phyloP scores from a whole-genome alignment of 768 basidiomycete genomes.

The Coprinellus micaceus region DNA sequence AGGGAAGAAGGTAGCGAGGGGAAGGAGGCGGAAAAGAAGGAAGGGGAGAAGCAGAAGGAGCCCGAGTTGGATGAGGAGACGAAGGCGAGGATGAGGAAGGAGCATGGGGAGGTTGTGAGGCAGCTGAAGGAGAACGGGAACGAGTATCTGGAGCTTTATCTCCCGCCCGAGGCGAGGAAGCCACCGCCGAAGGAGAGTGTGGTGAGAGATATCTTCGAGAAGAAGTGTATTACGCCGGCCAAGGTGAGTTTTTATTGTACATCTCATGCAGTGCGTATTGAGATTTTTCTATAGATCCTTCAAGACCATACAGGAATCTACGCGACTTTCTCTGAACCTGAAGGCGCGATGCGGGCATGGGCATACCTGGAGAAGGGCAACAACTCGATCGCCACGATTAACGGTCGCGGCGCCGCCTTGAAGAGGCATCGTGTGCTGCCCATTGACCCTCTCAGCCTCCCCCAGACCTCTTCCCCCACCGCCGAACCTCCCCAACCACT shows the following conservation, averaged over 20 bases:
- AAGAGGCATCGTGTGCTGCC: slow-evolving; percentile 1
- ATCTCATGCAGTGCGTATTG: too few relatives aligned
- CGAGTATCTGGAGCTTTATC: slow-evolving; percentile 63
- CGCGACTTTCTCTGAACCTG: slow-evolving; percentile 67
- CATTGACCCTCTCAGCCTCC: too few relatives aligned
- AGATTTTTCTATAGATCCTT: slow-evolving; percentile 66
- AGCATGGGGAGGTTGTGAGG: slow-evolving; percentile 39
- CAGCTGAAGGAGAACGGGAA: slow-evolving; percentile 58
- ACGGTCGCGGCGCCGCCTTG: neutral
- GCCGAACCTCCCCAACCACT: slow-evolving; percentile 52
- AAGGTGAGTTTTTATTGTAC: slow-evolving; percentile 51
- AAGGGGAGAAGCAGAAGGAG: slow-evolving; percentile 56
- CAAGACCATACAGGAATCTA: slow-evolving; percentile 74
- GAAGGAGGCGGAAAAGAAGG: slow-evolving; percentile 30
- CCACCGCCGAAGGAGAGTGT: slow-evolving; percentile 59
- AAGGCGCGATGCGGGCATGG: slow-evolving; percentile 63
- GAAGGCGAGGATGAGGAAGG: slow-evolving; percentile 27
- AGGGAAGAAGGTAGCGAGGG: neutral
- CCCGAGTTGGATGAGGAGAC: slow-evolving; percentile 43
- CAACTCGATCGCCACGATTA: slow-evolving; percentile 6
- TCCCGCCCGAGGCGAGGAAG: slow-evolving; percentile 40
- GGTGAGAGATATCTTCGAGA: slow-evolving; percentile 63
- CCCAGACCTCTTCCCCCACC: slow-evolving; percentile 60
- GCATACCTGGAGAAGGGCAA: slow-evolving; percentile 54
- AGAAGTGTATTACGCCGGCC: slow-evolving; percentile 58